These are phyloP conservation scores for Ophiocordyceps australis DNA, from an alignment of 2,329 filamentous ascomycete genomes.

Conservation along the genomic window DNA sequence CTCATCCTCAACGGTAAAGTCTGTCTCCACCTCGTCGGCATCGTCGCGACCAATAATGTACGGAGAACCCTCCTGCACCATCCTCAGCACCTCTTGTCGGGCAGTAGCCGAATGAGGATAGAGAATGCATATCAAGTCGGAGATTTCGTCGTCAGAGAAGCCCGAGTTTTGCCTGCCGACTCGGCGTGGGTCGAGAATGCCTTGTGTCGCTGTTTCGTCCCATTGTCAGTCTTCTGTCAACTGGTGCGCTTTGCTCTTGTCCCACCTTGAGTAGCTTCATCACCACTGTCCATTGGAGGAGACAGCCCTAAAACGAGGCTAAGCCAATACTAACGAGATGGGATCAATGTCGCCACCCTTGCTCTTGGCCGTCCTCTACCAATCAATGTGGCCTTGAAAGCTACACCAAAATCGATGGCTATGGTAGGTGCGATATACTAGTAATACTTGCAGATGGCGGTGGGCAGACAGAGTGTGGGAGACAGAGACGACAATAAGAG, in stretches of 20 bases:
- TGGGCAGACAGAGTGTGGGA: neutral
- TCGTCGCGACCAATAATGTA: constrained; percentile 30
- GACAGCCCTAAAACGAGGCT: no score
- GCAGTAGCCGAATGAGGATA: constrained; percentile 62
- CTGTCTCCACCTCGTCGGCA: constrained; percentile 28
- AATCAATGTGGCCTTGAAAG: no score
- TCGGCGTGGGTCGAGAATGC: constrained; percentile 60
- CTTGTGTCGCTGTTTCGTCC: constrained; percentile 7
- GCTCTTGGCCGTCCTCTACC: no score
- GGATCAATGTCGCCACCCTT: no score
- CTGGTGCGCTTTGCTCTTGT: no score
- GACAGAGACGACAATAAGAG: neutral
- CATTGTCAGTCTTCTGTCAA: no score
- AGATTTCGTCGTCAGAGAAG: constrained; percentile 63
- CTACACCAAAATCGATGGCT: no score
- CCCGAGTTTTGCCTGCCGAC: constrained; percentile 67
- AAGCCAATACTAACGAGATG: no score
- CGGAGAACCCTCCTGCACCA: constrained; percentile 26
- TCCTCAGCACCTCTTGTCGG: constrained; percentile 44
- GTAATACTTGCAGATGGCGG: no score
- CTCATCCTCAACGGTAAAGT: constrained; percentile 32
- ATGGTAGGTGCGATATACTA: no score
- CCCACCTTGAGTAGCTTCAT: constrained; percentile 26
- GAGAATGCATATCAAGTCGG: constrained; percentile 79
- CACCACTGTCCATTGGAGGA: constrained; percentile 27